phyloP scores from a whole-genome alignment of 225 moss, liverwort and hornwort genomes.

The Marchantia paleacea region DNA sequence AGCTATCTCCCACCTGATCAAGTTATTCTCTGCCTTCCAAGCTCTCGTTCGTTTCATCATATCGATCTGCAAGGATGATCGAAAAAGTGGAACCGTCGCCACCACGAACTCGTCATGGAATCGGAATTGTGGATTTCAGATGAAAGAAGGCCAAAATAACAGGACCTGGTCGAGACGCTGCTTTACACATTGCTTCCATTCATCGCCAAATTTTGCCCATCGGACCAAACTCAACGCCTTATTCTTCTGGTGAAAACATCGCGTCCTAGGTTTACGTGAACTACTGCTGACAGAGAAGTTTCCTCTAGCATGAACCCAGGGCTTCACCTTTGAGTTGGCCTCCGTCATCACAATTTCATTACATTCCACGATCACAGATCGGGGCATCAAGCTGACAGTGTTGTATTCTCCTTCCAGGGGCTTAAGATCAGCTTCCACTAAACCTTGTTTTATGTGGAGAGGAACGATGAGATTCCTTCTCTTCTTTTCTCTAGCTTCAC shows the following conservation, averaged over 20 bases:
- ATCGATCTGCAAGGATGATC: slow-evolving; percentile 54
- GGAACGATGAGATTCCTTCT: slow-evolving; percentile 64
- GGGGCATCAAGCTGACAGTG: slow-evolving; percentile 53
- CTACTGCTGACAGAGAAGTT: no score
- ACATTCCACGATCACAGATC: slow-evolving; percentile 63
- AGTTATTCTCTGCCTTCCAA: slow-evolving; percentile 69
- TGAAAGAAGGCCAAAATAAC: neutral
- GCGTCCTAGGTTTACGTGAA: no score
- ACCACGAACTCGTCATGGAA: neutral
- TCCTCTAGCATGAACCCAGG: no score
- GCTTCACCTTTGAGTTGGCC: slow-evolving; percentile 62
- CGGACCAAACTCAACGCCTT: no score
- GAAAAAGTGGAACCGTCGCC: neutral
- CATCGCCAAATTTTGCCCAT: no score
- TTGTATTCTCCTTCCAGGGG: slow-evolving; percentile 71
- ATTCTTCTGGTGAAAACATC: no score
- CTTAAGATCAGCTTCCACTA: slow-evolving; percentile 72
- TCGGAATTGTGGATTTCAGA: neutral
- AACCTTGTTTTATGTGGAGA: slow-evolving; percentile 47
- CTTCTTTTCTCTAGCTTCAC: slow-evolving; percentile 50
- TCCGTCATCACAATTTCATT: slow-evolving; percentile 62
- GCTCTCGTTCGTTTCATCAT: slow-evolving; percentile 55
- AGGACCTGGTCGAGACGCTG: no score
- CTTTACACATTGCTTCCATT: no score
- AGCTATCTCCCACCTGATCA: slow-evolving; percentile 63